Conservation (phyloP, 257 asterid species). For the Catharanthus roseus region DNA sequence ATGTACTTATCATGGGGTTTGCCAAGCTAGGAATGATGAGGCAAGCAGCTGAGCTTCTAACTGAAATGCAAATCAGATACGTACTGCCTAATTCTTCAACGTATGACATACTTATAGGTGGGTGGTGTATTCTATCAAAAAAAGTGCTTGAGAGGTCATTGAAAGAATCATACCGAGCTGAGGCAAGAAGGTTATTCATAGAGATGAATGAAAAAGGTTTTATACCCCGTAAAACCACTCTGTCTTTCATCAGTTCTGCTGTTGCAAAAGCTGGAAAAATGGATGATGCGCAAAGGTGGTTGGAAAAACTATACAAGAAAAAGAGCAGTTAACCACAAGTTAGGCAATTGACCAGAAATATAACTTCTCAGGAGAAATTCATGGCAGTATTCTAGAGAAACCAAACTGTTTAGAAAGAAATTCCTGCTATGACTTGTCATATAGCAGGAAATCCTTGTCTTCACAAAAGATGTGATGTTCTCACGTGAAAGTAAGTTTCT, state of each 20-base stretch:
- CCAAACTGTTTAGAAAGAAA: background rate
- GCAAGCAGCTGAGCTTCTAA: conserved; percentile 80
- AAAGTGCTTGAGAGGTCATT: conserved; percentile 36
- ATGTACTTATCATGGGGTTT: conserved; percentile 64
- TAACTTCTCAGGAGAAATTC: background rate
- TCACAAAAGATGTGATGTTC: background rate
- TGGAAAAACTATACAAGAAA: conserved; percentile 48
- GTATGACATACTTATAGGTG: conserved; percentile 67
- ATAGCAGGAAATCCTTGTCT: background rate
- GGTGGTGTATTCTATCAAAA: conserved; percentile 69
- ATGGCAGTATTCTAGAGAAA: background rate
- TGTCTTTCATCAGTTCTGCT: conserved; percentile 49
- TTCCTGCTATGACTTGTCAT: background rate
- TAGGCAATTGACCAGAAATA: background rate
- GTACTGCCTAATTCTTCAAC: conserved; percentile 69
- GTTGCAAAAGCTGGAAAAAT: conserved; percentile 72
- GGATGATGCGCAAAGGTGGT: conserved; percentile 57
- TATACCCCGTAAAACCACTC: conserved; percentile 57
- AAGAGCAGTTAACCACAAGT: conserved; percentile 26
- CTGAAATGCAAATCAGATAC: conserved; percentile 73
- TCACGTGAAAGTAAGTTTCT: background rate
- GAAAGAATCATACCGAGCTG: conserved; percentile 45
- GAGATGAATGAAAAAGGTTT: conserved; percentile 71
- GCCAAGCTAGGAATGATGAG: conserved; percentile 80
- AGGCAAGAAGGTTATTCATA: conserved; percentile 58